Evolutionary conservation across 2,329 filamentous ascomycete species (phyloP).

Genomic region (Didymella arachidicola): DNA sequence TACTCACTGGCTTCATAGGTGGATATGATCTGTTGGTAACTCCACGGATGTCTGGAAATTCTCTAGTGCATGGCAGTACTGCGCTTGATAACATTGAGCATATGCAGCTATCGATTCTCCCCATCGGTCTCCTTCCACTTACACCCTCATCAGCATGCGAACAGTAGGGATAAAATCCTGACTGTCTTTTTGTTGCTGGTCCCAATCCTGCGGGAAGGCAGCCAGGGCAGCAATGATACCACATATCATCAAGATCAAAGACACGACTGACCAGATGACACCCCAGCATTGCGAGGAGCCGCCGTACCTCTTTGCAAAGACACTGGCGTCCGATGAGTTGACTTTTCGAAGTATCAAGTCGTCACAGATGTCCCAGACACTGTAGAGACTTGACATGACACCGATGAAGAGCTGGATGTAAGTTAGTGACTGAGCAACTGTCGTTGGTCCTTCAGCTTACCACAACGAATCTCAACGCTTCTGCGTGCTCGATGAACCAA

Average conservation of each 20-base stretch:
- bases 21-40: background rate
- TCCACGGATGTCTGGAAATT: background rate
- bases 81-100: background rate
- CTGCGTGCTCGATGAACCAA: slow-evolving; percentile 81
- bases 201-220: slow-evolving; percentile 75
- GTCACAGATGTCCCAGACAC: slow-evolving; percentile 86
- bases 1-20: background rate
- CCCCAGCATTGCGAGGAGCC: slow-evolving; percentile 85
- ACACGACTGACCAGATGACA: slow-evolving; percentile 78
- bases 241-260: slow-evolving; percentile 72
- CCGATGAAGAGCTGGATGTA: slow-evolving; percentile 73
- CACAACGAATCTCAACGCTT: slow-evolving; percentile 75
- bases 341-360: slow-evolving; percentile 82
- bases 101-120: background rate
- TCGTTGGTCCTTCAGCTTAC: slow-evolving; percentile 50
- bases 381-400: slow-evolving; percentile 82
- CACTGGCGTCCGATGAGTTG: slow-evolving; percentile 79
- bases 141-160: slow-evolving; percentile 5
- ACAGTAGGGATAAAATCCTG: slow-evolving; percentile 67
- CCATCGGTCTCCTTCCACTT: background rate
- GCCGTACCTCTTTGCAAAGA: slow-evolving; percentile 79
- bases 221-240: slow-evolving; percentile 80
- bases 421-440: background rate
- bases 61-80: background rate
- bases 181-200: slow-evolving; percentile 73